These are phyloP conservation scores for Arabis alpina DNA, from an alignment of 345 rosid species.

Conservation along the genomic window DNA sequence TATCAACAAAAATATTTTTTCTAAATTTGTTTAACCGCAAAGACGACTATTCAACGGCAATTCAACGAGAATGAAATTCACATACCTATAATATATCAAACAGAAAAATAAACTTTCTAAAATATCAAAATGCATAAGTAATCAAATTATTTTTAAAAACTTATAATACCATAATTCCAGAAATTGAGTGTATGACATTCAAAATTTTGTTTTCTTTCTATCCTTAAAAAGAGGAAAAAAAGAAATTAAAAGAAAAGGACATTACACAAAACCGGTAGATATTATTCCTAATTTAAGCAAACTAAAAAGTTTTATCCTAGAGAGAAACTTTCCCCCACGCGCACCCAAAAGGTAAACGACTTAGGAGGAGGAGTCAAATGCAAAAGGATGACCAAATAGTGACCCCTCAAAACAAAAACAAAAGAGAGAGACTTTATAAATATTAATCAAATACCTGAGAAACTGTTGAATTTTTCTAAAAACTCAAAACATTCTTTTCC, in stretches of 20 bases:
- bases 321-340: conserved; percentile 12
- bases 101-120: too few relatives aligned
- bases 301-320: conserved; percentile 4
- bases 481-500: conserved; percentile 30
- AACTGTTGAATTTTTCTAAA: conserved; percentile 9
- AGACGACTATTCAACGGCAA: too few relatives aligned
- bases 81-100: too few relatives aligned
- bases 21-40: too few relatives aligned
- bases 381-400: conserved; percentile 8
- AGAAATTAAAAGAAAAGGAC: not conserved
- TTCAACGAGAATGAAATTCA: too few relatives aligned
- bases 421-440: conserved; percentile 24
- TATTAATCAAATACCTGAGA: conserved; percentile 29
- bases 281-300: conserved; percentile 27
- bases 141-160: too few relatives aligned
- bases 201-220: too few relatives aligned
- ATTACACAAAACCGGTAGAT: conserved; percentile 13
- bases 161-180: too few relatives aligned
- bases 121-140: too few relatives aligned
- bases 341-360: not conserved
- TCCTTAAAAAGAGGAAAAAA: not conserved
- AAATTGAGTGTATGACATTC: too few relatives aligned
- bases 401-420: not conserved
- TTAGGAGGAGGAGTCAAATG: conserved; percentile 18
- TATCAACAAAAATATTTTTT: too few relatives aligned